Conservation (phyloP, 768 basidiomycete genomes). For the Tricholoma saponaceum region DNA sequence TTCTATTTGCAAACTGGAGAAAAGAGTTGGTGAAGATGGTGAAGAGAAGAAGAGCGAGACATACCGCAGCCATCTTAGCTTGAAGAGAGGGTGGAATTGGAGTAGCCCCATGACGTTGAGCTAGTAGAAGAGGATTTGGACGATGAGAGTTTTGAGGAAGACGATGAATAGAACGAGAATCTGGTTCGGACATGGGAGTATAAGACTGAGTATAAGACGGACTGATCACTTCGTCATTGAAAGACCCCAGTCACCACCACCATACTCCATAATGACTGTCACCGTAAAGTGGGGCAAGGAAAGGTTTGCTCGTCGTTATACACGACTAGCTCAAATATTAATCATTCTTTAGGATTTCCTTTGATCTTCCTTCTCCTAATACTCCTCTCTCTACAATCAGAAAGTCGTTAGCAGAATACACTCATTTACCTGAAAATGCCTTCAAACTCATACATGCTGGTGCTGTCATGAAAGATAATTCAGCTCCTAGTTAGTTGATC, state of each 20-base stretch:
- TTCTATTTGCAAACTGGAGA: conserved; percentile 27
- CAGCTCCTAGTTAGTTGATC: conserved; percentile 48
- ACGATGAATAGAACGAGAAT: conserved; percentile 8
- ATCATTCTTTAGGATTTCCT: conserved; percentile 26
- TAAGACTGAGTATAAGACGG: conserved; percentile 15
- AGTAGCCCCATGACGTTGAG: conserved; percentile 40
- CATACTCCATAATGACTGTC: conserved; percentile 33
- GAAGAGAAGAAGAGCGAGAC: conserved; percentile 22
- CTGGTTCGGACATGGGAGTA: conserved; percentile 13
- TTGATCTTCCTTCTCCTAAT: conserved; percentile 52
- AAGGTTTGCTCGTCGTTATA: conserved; percentile 14
- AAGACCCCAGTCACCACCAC: background rate
- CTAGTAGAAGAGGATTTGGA: conserved; percentile 36
- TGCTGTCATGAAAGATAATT: conserved; percentile 85
- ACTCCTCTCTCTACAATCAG: conserved; percentile 60
- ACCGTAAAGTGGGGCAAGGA: conserved; percentile 44
- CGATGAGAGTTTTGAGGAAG: background rate
- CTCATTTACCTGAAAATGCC: conserved; percentile 59
- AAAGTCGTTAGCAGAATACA: conserved; percentile 63
- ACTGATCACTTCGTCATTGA: too few species aligned
- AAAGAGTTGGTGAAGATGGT: background rate
- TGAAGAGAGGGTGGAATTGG: conserved; percentile 88
- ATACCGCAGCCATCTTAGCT: conserved; percentile 90
- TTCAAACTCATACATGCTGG: conserved; percentile 92
- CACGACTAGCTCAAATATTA: conserved; percentile 2